Conservation (phyloP, 257 asterid genomes). For the Plantago ovata region DNA sequence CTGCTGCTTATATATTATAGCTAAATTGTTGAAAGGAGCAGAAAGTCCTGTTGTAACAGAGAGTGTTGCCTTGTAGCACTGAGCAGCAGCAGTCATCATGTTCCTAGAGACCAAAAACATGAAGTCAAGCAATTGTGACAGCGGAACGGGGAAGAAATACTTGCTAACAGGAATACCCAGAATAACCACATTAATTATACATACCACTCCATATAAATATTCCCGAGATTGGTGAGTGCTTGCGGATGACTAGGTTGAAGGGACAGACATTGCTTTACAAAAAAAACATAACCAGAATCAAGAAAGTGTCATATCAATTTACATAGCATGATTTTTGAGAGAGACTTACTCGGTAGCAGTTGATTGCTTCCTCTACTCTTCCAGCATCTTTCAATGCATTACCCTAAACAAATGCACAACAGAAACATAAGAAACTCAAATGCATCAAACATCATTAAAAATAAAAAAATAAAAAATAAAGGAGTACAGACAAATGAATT, state of each 20-base stretch:
- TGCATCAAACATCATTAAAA: slow-evolving; percentile 6
- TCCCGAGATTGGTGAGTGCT: slow-evolving; percentile 97
- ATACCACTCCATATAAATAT: slow-evolving; percentile 97
- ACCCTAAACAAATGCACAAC: slow-evolving; percentile 45
- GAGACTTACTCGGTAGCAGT: slow-evolving; percentile 75
- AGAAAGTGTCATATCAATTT: slow-evolving; percentile 12
- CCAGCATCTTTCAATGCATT: slow-evolving; percentile 97
- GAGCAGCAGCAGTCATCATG: slow-evolving; percentile 95
- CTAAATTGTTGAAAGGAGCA: slow-evolving; percentile 94
- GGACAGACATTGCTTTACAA: slow-evolving; percentile 83
- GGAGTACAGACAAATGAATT: background rate
- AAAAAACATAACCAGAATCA: slow-evolving; percentile 24
- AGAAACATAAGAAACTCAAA: slow-evolving; percentile 15
- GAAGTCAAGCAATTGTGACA: slow-evolving; percentile 14
- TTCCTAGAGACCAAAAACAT: slow-evolving; percentile 50
- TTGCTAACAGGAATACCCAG: slow-evolving; percentile 5
- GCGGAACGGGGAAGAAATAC: background rate
- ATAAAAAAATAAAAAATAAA: background rate
- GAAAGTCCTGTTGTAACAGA: slow-evolving; percentile 90
- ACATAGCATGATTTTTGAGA: slow-evolving; percentile 14
- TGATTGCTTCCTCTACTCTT: slow-evolving; percentile 92
- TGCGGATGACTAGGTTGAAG: slow-evolving; percentile 97
- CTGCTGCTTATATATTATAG: slow-evolving; percentile 95
- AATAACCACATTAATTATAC: slow-evolving; percentile 17
- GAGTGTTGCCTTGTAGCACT: slow-evolving; percentile 88